Base-by-base conservation (phyloP, 2,329 filamentous ascomycete species). In the Colletotrichum magnum region DNA sequence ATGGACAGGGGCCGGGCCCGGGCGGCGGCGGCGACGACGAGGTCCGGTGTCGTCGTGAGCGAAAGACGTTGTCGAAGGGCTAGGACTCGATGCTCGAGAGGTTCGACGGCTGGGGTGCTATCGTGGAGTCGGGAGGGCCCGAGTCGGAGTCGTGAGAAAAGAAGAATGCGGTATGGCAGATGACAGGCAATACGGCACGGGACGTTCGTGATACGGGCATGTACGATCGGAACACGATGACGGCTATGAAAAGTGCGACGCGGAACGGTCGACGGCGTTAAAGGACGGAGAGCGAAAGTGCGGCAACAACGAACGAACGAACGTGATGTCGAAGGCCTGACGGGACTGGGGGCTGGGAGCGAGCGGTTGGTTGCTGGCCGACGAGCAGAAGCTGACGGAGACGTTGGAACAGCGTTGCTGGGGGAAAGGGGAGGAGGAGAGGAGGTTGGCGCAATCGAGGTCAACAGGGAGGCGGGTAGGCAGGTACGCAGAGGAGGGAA, bases 321-420 rank as follows among this genome's bases (percentile, higher is more conserved):
- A 56, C 13, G 51, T 50, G 67, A 70, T 69, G 65, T 68, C 63
- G 65, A 64, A 60, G 39, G 24, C 61, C 61, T 5, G 28, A 36
- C 32, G 59, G 56, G 28, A 36, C 32, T 50, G 56, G 50, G 41
- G 61, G 43, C 39, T 56, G 60, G 43, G 26, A 68, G 68, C 58
- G 68, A 66, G 56, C 50, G 66, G 51, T 50, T 56, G 66, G 66
- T 70, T 70, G 68, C 68, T 68, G 68, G 57, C 64, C 68, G 58
- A 70, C 68, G 58, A 69, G 41, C 45, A 68, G 58, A 66, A 21
- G 54, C 28, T 58, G 60, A 54, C 26, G 26, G 60, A 47, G 48
- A 67, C 54, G 72, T 61, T 69, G 61, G 57, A 68, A 36, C 45
- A 64, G 62, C 64, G 74, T 76, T 75, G 74, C 73, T 45, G 69